Evolutionary conservation across 2,329 filamentous ascomycete genomes (phyloP).

Genomic region (Phyllosticta citribraziliensis): DNA sequence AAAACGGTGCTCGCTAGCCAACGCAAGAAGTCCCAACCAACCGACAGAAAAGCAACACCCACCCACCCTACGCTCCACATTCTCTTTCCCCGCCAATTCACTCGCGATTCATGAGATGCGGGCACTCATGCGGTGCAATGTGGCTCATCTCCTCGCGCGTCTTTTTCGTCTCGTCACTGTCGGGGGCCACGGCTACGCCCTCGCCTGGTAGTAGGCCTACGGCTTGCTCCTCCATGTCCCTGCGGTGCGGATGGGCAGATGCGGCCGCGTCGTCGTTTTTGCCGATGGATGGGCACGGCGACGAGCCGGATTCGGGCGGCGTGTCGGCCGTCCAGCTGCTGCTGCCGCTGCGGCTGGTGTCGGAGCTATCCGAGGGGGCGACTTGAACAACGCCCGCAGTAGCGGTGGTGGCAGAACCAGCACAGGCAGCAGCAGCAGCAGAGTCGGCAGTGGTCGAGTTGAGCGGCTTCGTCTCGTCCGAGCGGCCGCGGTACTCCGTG

Average conservation of each 20-base stretch:
- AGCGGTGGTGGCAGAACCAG: neutral
- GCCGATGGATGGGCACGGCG: neutral
- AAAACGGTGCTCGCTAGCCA: too few species aligned
- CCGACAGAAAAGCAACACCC: neutral
- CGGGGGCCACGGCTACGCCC: conserved; percentile 24
- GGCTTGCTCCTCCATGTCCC: conserved; percentile 20
- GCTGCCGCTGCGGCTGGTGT: neutral
- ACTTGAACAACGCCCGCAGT: neutral
- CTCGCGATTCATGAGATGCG: conserved; percentile 30
- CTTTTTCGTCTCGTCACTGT: conserved; percentile 22
- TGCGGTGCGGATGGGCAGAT: conserved; percentile 24
- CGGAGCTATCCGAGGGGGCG: neutral
- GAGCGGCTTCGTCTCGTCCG: neutral
- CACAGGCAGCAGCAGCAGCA: neutral
- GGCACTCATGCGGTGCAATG: conserved; percentile 20
- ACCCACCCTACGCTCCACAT: neutral
- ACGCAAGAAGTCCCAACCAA: too few species aligned
- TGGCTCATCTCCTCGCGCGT: conserved; percentile 31
- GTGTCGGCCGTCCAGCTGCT: conserved; percentile 5
- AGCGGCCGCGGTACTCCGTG: neutral
- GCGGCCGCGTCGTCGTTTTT: conserved; percentile 11
- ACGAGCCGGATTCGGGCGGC: conserved; percentile 3
- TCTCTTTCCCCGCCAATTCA: conserved; percentile 8
- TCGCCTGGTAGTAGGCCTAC: conserved; percentile 25
- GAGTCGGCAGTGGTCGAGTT: neutral